phyloP scores from a whole-genome alignment of 257 asterid genomes.

The Leptodermis oblonga region DNA sequence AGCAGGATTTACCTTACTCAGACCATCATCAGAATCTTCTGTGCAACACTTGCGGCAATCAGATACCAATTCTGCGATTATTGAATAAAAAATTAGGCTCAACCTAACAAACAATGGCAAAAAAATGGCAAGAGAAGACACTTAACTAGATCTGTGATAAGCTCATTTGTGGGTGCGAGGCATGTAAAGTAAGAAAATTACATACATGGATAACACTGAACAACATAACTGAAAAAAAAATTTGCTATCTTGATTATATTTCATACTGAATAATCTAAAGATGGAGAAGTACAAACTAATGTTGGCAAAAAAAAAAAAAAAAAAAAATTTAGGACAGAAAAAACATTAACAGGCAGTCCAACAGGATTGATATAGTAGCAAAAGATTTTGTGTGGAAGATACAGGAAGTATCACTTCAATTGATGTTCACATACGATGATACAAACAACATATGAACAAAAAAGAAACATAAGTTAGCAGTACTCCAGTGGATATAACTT shows the following conservation, averaged over 20 bases:
- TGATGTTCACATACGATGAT: too few relatives aligned
- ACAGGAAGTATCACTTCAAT: too few relatives aligned
- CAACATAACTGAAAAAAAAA: neutral
- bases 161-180: neutral
- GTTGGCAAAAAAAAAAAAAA: too few relatives aligned
- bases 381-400: too few relatives aligned
- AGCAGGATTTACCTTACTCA: slow-evolving; percentile 59
- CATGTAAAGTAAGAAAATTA: neutral
- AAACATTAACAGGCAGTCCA: neutral
- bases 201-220: neutral
- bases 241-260: neutral
- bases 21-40: slow-evolving; percentile 94
- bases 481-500: too few relatives aligned
- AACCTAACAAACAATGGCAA: neutral
- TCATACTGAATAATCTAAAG: neutral
- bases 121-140: neutral
- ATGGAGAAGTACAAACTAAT: neutral
- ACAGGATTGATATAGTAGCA: too few relatives aligned
- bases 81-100: neutral
- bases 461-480: too few relatives aligned
- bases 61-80: slow-evolving; percentile 63
- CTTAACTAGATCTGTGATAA: neutral
- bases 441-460: too few relatives aligned
- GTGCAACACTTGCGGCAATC: slow-evolving; percentile 87
- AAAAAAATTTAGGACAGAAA: too few relatives aligned